Percentiles rank a stretch among this genome's conserved stretches.
phyloP scores from a whole-genome alignment of 2,329 filamentous ascomycete genomes.

The Ophiosphaerella korrae region DNA sequence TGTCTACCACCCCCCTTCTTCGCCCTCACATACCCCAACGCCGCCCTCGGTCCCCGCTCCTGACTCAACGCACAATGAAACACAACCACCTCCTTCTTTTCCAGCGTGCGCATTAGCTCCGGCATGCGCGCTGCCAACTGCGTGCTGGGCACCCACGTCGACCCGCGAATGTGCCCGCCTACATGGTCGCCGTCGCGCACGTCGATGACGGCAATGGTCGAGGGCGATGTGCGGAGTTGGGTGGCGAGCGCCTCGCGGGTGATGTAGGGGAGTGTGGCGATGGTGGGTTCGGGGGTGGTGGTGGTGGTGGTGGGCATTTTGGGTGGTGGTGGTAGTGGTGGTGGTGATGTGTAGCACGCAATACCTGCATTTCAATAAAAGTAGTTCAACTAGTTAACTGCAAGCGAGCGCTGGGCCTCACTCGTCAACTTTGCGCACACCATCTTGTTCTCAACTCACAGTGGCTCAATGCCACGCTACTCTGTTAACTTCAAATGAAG shows the following conservation, averaged over 20 bases:
- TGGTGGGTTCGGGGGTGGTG: slow-evolving; percentile 57
- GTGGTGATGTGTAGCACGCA: no score
- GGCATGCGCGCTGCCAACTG: slow-evolving; percentile 74
- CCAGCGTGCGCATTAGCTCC: slow-evolving; percentile 77
- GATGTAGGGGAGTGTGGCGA: slow-evolving; percentile 70
- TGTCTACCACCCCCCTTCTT: slow-evolving; percentile 63
- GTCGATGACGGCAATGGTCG: slow-evolving; percentile 71
- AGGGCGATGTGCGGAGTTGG: slow-evolving; percentile 36
- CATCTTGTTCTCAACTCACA: no score
- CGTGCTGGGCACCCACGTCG: slow-evolving; percentile 74
- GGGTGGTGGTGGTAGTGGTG: no score
- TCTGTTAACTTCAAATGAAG: no score
- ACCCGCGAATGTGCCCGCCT: slow-evolving; percentile 84
- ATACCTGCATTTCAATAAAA: no score
- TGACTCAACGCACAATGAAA: slow-evolving; percentile 96
- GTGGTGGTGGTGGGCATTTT: no score
- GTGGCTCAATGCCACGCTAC: no score
- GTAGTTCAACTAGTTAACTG: no score
- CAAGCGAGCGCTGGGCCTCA: no score
- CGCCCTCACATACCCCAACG: slow-evolving; percentile 77
- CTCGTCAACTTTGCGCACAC: no score
- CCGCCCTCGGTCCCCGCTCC: slow-evolving; percentile 84
- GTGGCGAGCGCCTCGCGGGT: slow-evolving; percentile 67
- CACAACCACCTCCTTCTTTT: slow-evolving; percentile 80
- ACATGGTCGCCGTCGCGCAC: slow-evolving; percentile 90